phyloP scores from a whole-genome alignment of 2,329 filamentous ascomycete species.

The Zopfia rhizophila region DNA sequence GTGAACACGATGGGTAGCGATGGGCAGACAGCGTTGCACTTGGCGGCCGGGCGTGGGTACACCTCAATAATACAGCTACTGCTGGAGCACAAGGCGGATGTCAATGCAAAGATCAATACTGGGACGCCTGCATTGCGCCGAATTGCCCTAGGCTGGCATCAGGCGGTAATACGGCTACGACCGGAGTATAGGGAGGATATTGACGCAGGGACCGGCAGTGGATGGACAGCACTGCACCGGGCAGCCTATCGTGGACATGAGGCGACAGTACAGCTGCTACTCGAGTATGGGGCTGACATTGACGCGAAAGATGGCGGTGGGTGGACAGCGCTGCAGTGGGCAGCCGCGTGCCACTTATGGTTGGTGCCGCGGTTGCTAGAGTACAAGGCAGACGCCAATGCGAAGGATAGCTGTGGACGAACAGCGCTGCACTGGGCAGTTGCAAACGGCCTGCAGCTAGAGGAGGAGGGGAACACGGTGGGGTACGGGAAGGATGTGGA shows the following conservation, averaged over 20 bases:
- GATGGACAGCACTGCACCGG: slow-evolving; percentile 44
- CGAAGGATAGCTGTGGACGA: slow-evolving; percentile 29
- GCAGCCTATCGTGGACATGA: slow-evolving; percentile 28
- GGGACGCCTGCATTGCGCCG: slow-evolving; percentile 39
- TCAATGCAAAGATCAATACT: slow-evolving; percentile 32
- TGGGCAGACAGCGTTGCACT: slow-evolving; percentile 37
- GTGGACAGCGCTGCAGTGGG: slow-evolving; percentile 41
- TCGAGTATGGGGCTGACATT: slow-evolving; percentile 36
- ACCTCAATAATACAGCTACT: slow-evolving; percentile 36
- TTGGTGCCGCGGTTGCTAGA: slow-evolving; percentile 38
- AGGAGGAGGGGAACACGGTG: slow-evolving; percentile 35
- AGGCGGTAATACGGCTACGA: too few species aligned
- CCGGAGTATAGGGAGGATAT: too few species aligned
- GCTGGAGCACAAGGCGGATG: slow-evolving; percentile 40
- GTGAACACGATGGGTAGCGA: slow-evolving; percentile 25
- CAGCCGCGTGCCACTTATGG: slow-evolving; percentile 35
- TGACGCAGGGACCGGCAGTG: slow-evolving; percentile 33
- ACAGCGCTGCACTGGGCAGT: slow-evolving; percentile 35
- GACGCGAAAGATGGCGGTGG: slow-evolving; percentile 35
- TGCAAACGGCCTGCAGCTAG: slow-evolving; percentile 19
- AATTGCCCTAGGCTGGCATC: slow-evolving; percentile 27
- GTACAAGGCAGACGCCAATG: slow-evolving; percentile 29
- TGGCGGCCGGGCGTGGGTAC: slow-evolving; percentile 43
- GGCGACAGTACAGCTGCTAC: slow-evolving; percentile 27
- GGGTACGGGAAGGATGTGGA: slow-evolving; percentile 34